These are phyloP conservation scores for Dictyostelium intermedium DNA, from an alignment of 78 protist species.

Conservation along the genomic window DNA sequence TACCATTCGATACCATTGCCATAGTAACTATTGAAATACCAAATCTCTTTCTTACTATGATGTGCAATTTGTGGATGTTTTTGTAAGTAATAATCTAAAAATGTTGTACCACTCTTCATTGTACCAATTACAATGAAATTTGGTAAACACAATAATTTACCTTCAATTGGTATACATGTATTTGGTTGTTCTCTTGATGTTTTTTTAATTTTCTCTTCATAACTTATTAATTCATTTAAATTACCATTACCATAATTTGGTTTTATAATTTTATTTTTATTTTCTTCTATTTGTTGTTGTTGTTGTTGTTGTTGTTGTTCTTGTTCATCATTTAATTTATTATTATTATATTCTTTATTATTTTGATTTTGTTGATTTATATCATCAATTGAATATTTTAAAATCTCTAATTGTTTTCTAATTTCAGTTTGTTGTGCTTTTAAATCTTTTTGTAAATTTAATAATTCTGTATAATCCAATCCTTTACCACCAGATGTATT, in stretches of 20 bases:
- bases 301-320: background rate
- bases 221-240: background rate
- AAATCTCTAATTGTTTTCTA: background rate
- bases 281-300: background rate
- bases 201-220: background rate
- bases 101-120: slow-evolving; percentile 69
- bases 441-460: slow-evolving; percentile 1
- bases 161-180: slow-evolving; percentile 43
- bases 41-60: slow-evolving; percentile 60
- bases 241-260: background rate
- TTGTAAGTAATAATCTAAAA: slow-evolving; percentile 63
- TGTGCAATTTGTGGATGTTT: slow-evolving; percentile 59
- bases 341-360: background rate
- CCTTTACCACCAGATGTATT: background rate
- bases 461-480: background rate
- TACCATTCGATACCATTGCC: slow-evolving; percentile 46
- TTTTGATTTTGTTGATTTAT: background rate
- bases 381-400: background rate
- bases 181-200: slow-evolving; percentile 7
- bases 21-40: slow-evolving; percentile 65
- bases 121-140: slow-evolving; percentile 45
- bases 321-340: background rate
- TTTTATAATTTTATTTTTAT: background rate
- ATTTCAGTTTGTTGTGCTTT: slow-evolving; percentile 1
- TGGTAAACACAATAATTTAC: slow-evolving; percentile 41